These are phyloP conservation scores for Colletotrichum sp. DNA, from an alignment of 2,329 filamentous ascomycete species.

Conservation along the genomic window DNA sequence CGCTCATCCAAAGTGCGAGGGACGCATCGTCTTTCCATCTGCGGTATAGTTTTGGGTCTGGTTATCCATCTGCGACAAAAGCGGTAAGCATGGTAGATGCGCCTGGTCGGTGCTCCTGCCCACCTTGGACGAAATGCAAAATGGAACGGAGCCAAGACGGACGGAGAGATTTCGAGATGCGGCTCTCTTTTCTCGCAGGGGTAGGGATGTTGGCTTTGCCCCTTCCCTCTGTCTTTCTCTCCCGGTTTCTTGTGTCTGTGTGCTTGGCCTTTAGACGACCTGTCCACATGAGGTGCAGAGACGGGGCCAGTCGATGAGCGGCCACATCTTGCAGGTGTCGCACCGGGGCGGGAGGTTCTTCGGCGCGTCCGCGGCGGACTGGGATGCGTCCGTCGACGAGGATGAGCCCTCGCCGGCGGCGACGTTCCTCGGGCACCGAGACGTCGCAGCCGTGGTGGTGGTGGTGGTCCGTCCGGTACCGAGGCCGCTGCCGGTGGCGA, in stretches of 20 bases:
- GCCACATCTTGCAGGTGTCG: not conserved
- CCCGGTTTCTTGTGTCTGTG: not conserved
- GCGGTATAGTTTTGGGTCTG: not conserved
- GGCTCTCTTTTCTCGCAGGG: not conserved
- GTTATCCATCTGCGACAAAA: not conserved
- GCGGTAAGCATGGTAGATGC: not conserved
- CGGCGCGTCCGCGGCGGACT: not conserved
- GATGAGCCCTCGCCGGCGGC: not conserved
- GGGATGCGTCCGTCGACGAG: not conserved
- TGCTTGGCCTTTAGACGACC: not conserved
- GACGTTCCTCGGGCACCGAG: not conserved
- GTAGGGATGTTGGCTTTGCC: not conserved
- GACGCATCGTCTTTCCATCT: not conserved
- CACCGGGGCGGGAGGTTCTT: not conserved
- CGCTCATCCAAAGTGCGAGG: not conserved
- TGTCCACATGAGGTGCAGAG: not conserved
- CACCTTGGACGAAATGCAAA: not conserved
- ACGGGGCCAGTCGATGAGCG: slow-evolving; percentile 3
- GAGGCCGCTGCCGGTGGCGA: not conserved
- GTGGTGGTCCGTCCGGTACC: not conserved
- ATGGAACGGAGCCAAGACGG: not conserved
- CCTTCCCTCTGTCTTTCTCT: not conserved
- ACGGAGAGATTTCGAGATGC: not conserved
- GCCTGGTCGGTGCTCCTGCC: not conserved
- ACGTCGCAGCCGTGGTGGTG: not conserved